Base-by-base conservation (phyloP, 805 yeast species). In the Hanseniaspora guilliermondii region DNA sequence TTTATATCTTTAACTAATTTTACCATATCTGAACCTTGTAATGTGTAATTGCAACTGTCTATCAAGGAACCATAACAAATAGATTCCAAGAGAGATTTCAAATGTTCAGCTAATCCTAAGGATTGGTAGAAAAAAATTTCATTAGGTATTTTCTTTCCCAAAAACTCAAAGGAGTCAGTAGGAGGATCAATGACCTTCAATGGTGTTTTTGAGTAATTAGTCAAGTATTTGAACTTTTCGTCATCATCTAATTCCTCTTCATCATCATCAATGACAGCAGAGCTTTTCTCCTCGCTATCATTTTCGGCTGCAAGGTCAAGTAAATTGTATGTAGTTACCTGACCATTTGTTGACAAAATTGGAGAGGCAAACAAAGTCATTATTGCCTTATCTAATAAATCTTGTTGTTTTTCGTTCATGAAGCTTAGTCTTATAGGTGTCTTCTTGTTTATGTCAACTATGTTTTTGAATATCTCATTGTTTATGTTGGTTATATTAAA, bases 111-210 rank as follows among this genome's bases (percentile, higher is more conserved):
- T 24, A 89, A 64, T 1, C 97, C 97, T 56, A 84, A 67, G 0
- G 94, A 83, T 63, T 79, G 79, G 66, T 87, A 93, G 64, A 83
- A 88, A 62, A 79, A 83, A 41, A 84, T 74, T 68, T 89, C 97
- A 53, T 87, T 85, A 1, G 97, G 94, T 50, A 93, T 72, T 63
- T 89, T 78, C 65, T 85, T 87, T 9, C 94, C 87, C 48, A 93
- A 75, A 47, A 88, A 77, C 46, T 82, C 88, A 64, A 86, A 93
- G 12, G 86, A 71, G 65, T 88, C 95, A 21, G 38, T 11, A 6
- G 55, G 55, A 14, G 55, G 55, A 12, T 52, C 45, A 42, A 44
- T 44, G 2, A 21, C 22, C 4, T 36, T 27, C 5, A 42, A 21
- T 25, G 25, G 11, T 7, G 37, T 8, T 12, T 41, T 32, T 24